These are phyloP conservation scores for Exidia glandulosa DNA, from an alignment of 768 basidiomycete genomes.

Conservation along the genomic window DNA sequence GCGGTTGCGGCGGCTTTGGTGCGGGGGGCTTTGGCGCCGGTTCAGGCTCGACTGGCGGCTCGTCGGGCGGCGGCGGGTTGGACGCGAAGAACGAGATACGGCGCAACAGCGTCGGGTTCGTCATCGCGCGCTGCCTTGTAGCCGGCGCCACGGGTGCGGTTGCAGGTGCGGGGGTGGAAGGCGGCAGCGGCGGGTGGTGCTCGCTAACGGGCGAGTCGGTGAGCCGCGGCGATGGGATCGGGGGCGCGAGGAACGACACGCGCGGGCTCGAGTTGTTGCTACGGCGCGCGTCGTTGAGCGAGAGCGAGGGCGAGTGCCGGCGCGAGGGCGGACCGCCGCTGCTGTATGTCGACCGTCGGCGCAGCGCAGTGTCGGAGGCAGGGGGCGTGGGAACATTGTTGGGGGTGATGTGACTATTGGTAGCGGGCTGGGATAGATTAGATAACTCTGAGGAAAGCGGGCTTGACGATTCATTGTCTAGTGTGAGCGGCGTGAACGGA, in stretches of 20 bases:
- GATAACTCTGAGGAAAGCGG: no score
- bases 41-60: neutral
- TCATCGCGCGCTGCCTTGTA: neutral
- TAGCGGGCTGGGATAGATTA: constrained; percentile 9
- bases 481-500: constrained; percentile 32
- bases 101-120: neutral
- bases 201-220: neutral
- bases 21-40: constrained; percentile 1
- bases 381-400: constrained; percentile 31
- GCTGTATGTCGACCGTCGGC: neutral
- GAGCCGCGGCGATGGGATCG: neutral
- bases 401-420: constrained; percentile 12
- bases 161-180: neutral
- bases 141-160: neutral
- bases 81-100: neutral
- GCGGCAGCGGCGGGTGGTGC: neutral
- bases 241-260: neutral
- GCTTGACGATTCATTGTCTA: constrained; percentile 17
- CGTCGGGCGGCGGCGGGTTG: neutral
- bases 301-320: neutral
- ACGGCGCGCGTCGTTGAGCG: neutral
- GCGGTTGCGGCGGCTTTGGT: constrained; percentile 41
- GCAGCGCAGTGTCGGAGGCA: neutral
- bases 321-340: neutral
- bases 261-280: neutral